phyloP scores from a whole-genome alignment of 352 stramenopile species.

The Globisporangium camurandrum region DNA sequence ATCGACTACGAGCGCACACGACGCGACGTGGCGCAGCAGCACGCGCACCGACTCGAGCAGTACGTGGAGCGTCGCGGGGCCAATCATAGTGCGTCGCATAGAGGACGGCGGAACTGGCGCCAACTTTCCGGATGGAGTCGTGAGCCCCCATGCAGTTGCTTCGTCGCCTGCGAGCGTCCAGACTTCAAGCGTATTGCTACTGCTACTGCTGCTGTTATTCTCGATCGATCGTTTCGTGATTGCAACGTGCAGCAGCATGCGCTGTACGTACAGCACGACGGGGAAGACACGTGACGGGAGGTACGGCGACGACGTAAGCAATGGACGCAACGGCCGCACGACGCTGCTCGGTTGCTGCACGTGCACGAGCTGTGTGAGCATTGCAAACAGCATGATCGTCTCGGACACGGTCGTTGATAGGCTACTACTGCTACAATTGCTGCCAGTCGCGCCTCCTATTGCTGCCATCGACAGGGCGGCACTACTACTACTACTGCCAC shows the following conservation, averaged over 20 bases:
- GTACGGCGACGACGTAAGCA: slow-evolving; percentile 5
- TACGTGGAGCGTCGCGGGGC: slow-evolving; percentile 14
- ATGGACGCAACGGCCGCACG: no score
- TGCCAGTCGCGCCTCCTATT: background rate
- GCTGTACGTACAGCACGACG: slow-evolving; percentile 27
- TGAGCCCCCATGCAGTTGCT: slow-evolving; percentile 9
- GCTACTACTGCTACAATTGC: background rate
- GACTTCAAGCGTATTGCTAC: slow-evolving; percentile 17
- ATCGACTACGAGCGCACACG: slow-evolving; percentile 11
- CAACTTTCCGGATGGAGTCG: background rate
- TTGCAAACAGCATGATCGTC: slow-evolving; percentile 20
- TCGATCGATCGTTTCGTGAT: slow-evolving; percentile 26
- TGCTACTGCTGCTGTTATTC: no score
- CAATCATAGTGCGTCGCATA: background rate
- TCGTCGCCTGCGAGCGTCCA: slow-evolving; percentile 13
- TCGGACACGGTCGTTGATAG: slow-evolving; percentile 1
- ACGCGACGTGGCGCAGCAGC: slow-evolving; percentile 25
- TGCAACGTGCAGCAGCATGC: slow-evolving; percentile 28
- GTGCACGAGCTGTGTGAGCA: slow-evolving; percentile 21
- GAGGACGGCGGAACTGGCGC: background rate
- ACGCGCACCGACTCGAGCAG: slow-evolving; percentile 33
- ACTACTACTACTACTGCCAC: no score
- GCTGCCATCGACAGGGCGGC: slow-evolving; percentile 7
- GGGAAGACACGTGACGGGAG: slow-evolving; percentile 18
- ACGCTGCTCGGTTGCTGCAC: background rate